These are phyloP conservation scores for Cladosporium velox DNA, from an alignment of 2,329 filamentous ascomycete genomes.

Conservation along the genomic window DNA sequence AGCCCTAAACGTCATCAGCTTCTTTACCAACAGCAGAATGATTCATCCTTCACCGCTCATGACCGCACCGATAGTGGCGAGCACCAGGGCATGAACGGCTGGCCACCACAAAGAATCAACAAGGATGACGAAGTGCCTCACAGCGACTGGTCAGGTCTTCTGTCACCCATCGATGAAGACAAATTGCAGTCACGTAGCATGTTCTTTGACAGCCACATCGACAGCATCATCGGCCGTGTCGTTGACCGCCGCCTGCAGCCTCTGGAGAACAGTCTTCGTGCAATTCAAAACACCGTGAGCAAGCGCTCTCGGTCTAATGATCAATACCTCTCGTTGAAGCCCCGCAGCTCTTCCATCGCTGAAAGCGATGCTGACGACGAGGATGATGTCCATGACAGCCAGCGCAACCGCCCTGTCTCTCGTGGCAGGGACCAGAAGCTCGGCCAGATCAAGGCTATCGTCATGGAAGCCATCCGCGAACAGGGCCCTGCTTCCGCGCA, in stretches of 20 bases:
- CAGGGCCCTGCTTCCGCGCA: constrained; percentile 32
- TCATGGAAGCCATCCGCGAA: constrained; percentile 63
- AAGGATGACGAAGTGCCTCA: constrained; percentile 65
- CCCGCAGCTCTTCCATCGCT: constrained; percentile 46
- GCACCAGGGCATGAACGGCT: constrained; percentile 38
- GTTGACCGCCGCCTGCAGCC: constrained; percentile 77
- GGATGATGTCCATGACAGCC: constrained; percentile 61
- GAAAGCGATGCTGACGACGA: constrained; percentile 95
- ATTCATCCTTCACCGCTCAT: constrained; percentile 38
- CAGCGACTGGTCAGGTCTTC: constrained; percentile 90
- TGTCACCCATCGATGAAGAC: constrained; percentile 78
- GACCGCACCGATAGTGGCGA: constrained; percentile 46
- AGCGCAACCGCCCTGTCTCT: constrained; percentile 68
- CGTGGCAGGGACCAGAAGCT: constrained; percentile 75
- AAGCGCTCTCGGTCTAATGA: constrained; percentile 67
- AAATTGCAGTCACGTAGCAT: constrained; percentile 78
- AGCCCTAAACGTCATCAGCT: constrained; percentile 51
- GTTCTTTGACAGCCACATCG: constrained; percentile 91
- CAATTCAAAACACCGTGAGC: constrained; percentile 59
- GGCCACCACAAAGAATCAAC: constrained; percentile 48
- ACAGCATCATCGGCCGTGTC: constrained; percentile 77
- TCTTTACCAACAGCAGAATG: constrained; percentile 22
- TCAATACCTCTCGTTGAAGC: constrained; percentile 38
- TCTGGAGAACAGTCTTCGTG: constrained; percentile 74
- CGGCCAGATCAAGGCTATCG: constrained; percentile 69